Percentiles rank a stretch among this genome's conserved stretches.
phyloP scores from a whole-genome alignment of 2,329 filamentous ascomycete species.

The Whalleya microplaca region DNA sequence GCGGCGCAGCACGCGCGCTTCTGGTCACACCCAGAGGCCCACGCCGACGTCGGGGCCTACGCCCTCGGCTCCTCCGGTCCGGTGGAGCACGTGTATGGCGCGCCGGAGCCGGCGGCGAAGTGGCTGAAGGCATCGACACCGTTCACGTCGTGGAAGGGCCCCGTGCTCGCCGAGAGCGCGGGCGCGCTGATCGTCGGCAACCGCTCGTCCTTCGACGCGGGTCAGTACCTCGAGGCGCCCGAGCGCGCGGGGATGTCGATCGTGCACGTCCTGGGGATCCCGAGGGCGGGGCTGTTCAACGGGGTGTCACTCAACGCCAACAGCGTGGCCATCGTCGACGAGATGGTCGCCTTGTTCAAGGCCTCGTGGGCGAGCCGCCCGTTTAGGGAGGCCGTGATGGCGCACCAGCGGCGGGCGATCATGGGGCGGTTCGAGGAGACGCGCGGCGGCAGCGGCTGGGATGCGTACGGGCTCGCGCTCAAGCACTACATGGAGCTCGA shows the following conservation, averaged over 20 bases:
- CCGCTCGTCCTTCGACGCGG: slow-evolving; percentile 22
- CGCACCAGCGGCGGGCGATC: slow-evolving; percentile 18
- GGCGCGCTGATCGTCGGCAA: slow-evolving; percentile 24
- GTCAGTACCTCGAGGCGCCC: slow-evolving; percentile 16
- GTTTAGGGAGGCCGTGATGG: slow-evolving; percentile 8
- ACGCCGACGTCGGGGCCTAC: slow-evolving; percentile 22
- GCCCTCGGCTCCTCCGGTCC: no score
- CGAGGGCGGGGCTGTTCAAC: slow-evolving; percentile 27
- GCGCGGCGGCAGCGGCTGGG: background rate
- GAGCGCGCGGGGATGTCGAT: slow-evolving; percentile 27
- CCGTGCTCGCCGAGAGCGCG: slow-evolving; percentile 2
- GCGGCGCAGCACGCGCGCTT: slow-evolving; percentile 13
- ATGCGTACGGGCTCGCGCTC: background rate
- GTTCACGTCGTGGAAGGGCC: slow-evolving; percentile 14
- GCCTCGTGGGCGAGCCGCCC: slow-evolving; percentile 2
- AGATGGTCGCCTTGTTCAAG: slow-evolving; percentile 22
- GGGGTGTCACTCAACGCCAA: slow-evolving; percentile 19
- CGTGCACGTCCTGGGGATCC: slow-evolving; percentile 29
- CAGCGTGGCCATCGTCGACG: slow-evolving; percentile 20
- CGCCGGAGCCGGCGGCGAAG: background rate
- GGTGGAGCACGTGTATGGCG: slow-evolving; percentile 4
- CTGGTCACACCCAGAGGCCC: slow-evolving; percentile 3
- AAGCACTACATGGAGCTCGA: slow-evolving; percentile 14
- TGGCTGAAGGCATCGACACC: slow-evolving; percentile 18
- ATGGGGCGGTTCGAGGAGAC: background rate